phyloP scores from a whole-genome alignment of 257 asterid genomes.

The Solanum ahanhuiri region DNA sequence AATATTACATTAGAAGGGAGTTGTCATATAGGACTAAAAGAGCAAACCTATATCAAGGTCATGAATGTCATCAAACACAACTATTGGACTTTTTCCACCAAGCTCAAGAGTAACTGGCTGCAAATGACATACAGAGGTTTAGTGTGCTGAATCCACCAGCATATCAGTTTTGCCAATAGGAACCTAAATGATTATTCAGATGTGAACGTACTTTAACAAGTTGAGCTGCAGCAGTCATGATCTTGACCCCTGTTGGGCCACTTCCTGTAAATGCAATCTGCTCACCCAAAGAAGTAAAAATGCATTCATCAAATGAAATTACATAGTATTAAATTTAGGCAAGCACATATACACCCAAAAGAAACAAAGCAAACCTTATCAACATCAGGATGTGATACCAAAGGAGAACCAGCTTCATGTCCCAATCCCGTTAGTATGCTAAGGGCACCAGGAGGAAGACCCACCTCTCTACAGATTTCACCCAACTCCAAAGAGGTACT shows the following conservation, averaged over 20 bases:
- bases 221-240: constrained; percentile 98
- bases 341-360: not conserved
- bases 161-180: not conserved
- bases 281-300: constrained; percentile 9
- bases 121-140: constrained; percentile 9
- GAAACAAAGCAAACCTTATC: constrained; percentile 53
- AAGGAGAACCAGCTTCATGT: constrained; percentile 92
- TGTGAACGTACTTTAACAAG: constrained; percentile 56
- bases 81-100: constrained; percentile 98
- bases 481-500: constrained; percentile 97
- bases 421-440: constrained; percentile 86
- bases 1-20: not conserved
- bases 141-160: not conserved
- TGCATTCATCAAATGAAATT: not conserved
- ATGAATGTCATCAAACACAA: constrained; percentile 76
- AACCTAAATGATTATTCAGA: not conserved
- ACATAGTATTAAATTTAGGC: not conserved
- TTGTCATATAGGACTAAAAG: not conserved
- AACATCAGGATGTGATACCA: constrained; percentile 93
- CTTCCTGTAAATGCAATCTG: constrained; percentile 98
- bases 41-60: constrained; percentile 79
- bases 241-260: constrained; percentile 75
- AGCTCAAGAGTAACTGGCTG: constrained; percentile 98
- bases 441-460: constrained; percentile 88
- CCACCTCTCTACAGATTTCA: constrained; percentile 82